Base-by-base conservation (phyloP, 768 basidiomycete species). In the Cyclocybe cylindracea region DNA sequence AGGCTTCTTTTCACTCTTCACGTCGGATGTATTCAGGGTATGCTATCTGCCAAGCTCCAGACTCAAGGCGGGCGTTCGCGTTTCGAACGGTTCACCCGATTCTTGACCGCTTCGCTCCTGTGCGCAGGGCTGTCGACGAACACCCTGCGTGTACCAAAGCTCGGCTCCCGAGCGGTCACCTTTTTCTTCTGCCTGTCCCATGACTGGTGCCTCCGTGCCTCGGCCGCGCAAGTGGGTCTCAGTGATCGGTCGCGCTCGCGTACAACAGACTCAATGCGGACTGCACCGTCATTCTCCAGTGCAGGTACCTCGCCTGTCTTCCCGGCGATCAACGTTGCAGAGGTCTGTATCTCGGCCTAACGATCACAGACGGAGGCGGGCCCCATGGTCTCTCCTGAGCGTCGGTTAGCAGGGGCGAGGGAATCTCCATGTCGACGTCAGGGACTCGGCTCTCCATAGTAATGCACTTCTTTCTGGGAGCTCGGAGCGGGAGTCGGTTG, bases 401-500 rank as follows among this genome's bases (percentile, higher is more conserved):
- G 39, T 39, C 39, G 24, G 24, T 24, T 24, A 24, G 24, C 24
- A 24, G 24, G n/a, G n/a, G n/a, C n/a, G n/a, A n/a, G n/a, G 36
- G 46, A 33, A 16, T 35, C 42, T 49, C 42, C 11, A 35, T 19
- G 36, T 43, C 29, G 48, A 34, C 9, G 40, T 14, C 31, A 43
- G 46, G 52, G 47, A 42, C 10, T 19, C 19, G 24, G 5, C 24
- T 47, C 10, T 40, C 39, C n/a, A 29, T 42, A 19, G 35, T 33
- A 16, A 29, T 47, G 45, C 37, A 39, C 18, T 39, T 32, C 19
- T 29, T n/a, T 47, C 54, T 16, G 53, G 53, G 37, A 39, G 56
- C 72, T 79, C 32, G 78, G 78, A 16, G 77, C 77, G 46, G 80
- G 80, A 1, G 79, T 80, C 8, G 79, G 78, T 18, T 69, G 78